A percentile compares a stretch with the other conserved stretches of the same genome.
Evolutionary conservation across 768 basidiomycete species (phyloP).

Genomic region (Hygrophorus pudorinus): DNA sequence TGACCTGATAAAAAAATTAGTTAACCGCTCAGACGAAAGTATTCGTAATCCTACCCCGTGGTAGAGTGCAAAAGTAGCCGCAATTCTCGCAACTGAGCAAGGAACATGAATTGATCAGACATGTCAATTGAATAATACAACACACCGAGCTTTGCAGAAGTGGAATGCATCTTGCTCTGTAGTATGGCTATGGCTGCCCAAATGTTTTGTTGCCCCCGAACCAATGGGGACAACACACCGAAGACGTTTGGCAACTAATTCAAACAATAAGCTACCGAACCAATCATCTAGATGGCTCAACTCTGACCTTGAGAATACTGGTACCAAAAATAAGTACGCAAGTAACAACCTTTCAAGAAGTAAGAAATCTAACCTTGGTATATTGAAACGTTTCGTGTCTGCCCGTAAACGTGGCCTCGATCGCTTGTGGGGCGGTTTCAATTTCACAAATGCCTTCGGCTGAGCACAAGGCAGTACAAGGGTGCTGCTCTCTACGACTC

Average conservation of each 20-base stretch:
- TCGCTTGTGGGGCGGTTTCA: conserved; percentile 45
- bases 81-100: conserved; percentile 39
- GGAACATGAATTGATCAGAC: not conserved
- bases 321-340: not conserved
- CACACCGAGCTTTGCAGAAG: conserved; percentile 41
- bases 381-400: conserved; percentile 53
- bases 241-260: conserved; percentile 37
- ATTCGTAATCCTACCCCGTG: conserved; percentile 30
- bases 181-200: conserved; percentile 40
- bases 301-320: conserved; percentile 45
- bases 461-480: conserved; percentile 32
- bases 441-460: conserved; percentile 47
- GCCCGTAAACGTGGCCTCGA: conserved; percentile 54
- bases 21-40: not conserved
- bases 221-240: conserved; percentile 39
- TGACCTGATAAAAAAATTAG: conserved; percentile 32
- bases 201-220: conserved; percentile 30
- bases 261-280: not conserved
- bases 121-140: not conserved
- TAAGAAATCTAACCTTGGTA: conserved; percentile 36
- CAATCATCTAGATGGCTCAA: not conserved
- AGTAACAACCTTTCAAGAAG: not conserved
- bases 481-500: conserved; percentile 38
- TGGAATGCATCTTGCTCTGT: conserved; percentile 37
- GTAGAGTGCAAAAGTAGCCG: conserved; percentile 49